Percentiles rank a stretch among this genome's conserved stretches.
Conservation (phyloP, 805 yeast genomes). For the Cyberlindnera americana region DNA sequence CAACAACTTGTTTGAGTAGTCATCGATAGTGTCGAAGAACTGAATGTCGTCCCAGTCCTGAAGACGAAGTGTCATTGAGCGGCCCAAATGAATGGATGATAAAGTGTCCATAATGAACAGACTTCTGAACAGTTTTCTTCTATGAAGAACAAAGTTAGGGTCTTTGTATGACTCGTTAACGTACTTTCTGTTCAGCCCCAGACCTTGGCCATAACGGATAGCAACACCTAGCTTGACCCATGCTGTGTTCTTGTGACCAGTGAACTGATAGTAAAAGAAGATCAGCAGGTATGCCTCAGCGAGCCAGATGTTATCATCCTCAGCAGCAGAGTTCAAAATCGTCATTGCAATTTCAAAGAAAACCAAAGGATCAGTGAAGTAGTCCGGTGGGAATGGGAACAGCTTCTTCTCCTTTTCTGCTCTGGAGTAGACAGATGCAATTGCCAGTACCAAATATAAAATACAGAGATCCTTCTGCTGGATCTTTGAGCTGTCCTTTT, state of each 20-base stretch:
- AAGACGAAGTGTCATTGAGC: conserved; percentile 35
- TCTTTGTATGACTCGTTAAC: conserved; percentile 38
- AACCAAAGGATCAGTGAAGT: conserved; percentile 28
- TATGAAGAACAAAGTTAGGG: conserved; percentile 23
- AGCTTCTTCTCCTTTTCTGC: conserved; percentile 26
- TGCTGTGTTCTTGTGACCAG: conserved; percentile 38
- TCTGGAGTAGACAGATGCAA: conserved; percentile 39
- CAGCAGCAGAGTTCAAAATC: conserved; percentile 31
- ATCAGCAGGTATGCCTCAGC: conserved; percentile 39
- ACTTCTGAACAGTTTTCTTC: conserved; percentile 35
- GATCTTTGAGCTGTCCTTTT: conserved; percentile 26
- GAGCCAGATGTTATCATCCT: conserved; percentile 40
- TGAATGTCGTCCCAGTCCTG: conserved; percentile 38
- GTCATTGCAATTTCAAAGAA: conserved; percentile 36
- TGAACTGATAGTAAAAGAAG: conserved; percentile 38
- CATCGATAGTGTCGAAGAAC: conserved; percentile 19
- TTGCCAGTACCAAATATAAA: conserved; percentile 37
- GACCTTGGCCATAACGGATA: conserved; percentile 40
- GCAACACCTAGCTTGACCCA: conserved; percentile 43
- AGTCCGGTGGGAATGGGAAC: conserved; percentile 24
- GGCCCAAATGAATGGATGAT: conserved; percentile 34
- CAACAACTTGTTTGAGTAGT: conserved; percentile 30
- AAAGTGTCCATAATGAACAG: conserved; percentile 35
- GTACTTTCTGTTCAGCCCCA: conserved; percentile 38
- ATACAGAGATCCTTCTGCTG: conserved; percentile 31